phyloP scores from a whole-genome alignment of 805 yeast genomes.

The Starmerella ratchasimensis region DNA sequence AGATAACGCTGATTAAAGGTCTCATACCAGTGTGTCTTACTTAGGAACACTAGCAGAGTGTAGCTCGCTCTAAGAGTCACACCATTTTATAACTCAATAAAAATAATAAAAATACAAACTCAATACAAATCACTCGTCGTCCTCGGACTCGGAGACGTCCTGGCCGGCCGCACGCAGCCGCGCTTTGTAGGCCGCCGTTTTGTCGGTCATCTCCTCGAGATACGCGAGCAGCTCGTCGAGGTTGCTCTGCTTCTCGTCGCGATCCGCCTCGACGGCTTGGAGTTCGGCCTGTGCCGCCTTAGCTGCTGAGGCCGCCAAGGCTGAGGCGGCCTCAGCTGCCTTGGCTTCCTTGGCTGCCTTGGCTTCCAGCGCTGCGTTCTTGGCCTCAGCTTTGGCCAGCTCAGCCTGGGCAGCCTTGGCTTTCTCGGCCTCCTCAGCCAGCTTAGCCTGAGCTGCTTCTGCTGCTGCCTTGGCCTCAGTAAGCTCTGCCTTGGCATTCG shows the following conservation, averaged over 20 bases:
- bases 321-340: not conserved
- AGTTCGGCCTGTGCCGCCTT: not conserved
- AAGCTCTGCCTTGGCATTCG: not conserved
- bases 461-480: not conserved
- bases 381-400: not conserved
- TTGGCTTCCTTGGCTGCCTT: not conserved
- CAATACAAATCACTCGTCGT: too few relatives aligned
- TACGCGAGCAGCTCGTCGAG: conserved; percentile 64
- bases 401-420: not conserved
- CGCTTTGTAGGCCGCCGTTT: conserved; percentile 42
- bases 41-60: too few relatives aligned
- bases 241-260: conserved; percentile 31
- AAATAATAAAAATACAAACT: too few relatives aligned
- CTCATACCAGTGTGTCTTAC: too few relatives aligned
- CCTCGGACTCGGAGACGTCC: conserved; percentile 60
- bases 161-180: conserved; percentile 38
- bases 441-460: not conserved
- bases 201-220: conserved; percentile 65
- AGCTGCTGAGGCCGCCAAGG: not conserved
- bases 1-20: too few relatives aligned
- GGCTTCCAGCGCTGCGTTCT: not conserved
- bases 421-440: not conserved
- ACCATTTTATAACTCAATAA: too few relatives aligned
- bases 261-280: conserved; percentile 7
- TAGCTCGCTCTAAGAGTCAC: too few relatives aligned